phyloP scores from a whole-genome alignment of 306 rosid species.

The Gastrolobium bilobum region DNA sequence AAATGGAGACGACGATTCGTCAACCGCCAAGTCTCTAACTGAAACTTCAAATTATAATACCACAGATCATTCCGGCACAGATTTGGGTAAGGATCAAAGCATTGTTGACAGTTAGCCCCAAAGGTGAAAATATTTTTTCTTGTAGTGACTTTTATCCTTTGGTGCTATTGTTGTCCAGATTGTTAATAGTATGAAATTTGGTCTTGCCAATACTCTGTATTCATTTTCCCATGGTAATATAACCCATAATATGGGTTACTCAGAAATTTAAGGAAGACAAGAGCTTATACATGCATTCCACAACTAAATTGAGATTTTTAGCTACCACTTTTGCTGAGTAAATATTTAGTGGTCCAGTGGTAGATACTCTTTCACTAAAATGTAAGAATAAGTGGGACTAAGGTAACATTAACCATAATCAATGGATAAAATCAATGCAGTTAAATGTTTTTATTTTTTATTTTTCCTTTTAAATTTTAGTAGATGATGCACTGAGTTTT shows the following conservation, averaged over 20 bases:
- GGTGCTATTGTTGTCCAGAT: constrained; percentile 15
- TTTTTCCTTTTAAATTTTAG: no score
- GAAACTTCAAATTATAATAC: constrained; percentile 41
- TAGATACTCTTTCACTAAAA: no score
- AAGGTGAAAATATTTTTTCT: constrained; percentile 10
- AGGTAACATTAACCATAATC: no score
- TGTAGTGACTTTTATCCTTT: background rate
- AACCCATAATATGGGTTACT: background rate
- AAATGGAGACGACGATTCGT: constrained; percentile 54
- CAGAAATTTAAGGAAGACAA: background rate
- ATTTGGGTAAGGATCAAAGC: constrained; percentile 45
- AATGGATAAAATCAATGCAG: no score
- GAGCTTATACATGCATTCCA: background rate
- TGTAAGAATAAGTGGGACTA: no score
- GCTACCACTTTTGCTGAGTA: background rate
- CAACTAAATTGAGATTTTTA: constrained; percentile 26
- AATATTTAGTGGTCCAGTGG: no score
- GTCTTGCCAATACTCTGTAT: constrained; percentile 2
- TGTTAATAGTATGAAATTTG: constrained; percentile 36
- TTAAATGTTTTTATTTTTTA: no score
- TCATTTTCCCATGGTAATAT: constrained; percentile 13
- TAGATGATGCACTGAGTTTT: no score
- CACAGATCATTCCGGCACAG: constrained; percentile 36
- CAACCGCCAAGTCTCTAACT: constrained; percentile 36
- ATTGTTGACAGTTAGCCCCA: constrained; percentile 43